These are phyloP conservation scores for Hirschioporus abietinus DNA, from an alignment of 768 basidiomycete genomes.

Conservation along the genomic window DNA sequence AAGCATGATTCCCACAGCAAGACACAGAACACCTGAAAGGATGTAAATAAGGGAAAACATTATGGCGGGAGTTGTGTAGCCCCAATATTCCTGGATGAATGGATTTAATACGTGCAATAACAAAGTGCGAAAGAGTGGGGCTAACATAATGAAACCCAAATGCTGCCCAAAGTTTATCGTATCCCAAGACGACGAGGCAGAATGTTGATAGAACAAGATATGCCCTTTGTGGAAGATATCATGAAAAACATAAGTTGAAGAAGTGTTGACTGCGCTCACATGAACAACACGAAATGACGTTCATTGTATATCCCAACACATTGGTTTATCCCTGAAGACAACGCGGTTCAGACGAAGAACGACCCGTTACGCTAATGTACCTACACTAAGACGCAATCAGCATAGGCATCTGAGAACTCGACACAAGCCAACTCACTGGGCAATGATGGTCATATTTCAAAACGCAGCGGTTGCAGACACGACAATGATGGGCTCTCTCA, in stretches of 20 bases:
- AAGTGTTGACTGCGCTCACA: constrained; percentile 44
- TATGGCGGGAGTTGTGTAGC: constrained; percentile 62
- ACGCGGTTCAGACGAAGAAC: background rate
- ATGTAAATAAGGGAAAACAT: constrained; percentile 73
- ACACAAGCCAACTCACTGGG: constrained; percentile 53
- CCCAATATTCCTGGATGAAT: constrained; percentile 20
- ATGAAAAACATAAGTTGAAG: background rate
- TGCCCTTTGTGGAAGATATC: constrained; percentile 38
- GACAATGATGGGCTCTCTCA: constrained; percentile 90
- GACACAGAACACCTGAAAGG: constrained; percentile 65
- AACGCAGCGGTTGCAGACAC: constrained; percentile 85
- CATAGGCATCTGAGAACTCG: constrained; percentile 3
- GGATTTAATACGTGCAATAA: background rate
- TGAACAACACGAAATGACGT: constrained; percentile 92
- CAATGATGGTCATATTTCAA: constrained; percentile 91
- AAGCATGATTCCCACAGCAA: constrained; percentile 70
- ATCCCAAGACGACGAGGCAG: constrained; percentile 60
- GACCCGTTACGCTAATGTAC: constrained; percentile 10
- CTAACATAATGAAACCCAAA: constrained; percentile 39
- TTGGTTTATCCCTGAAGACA: constrained; percentile 81
- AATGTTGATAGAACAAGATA: constrained; percentile 75
- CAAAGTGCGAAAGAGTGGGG: constrained; percentile 1
- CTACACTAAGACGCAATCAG: constrained; percentile 19
- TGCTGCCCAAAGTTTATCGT: constrained; percentile 48
- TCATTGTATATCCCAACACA: constrained; percentile 96